Evolutionary conservation across 371 early-diverging fungal genomes (phyloP).

Genomic region (Mucor velutinosus): DNA sequence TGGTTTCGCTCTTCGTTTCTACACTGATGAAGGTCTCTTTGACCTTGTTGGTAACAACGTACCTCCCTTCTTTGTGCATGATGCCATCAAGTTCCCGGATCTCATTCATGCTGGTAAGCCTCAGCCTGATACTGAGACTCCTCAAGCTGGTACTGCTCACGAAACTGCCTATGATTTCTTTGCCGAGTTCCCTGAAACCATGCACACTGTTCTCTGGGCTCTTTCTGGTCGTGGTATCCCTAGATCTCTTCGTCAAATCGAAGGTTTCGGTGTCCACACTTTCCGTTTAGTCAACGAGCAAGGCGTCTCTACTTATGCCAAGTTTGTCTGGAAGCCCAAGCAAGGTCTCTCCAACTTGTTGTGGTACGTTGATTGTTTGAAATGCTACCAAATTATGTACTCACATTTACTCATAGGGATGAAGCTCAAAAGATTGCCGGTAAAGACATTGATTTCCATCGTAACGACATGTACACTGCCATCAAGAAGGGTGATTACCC

Average conservation of each 20-base stretch:
- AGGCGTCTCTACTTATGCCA: constrained; percentile 45
- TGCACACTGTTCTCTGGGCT: constrained; percentile 52
- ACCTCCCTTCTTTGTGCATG: constrained; percentile 55
- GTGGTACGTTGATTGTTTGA: constrained; percentile 18
- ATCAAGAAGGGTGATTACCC: constrained; percentile 56
- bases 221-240: constrained; percentile 52
- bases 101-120: constrained; percentile 55
- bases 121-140: constrained; percentile 50
- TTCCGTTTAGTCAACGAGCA: constrained; percentile 54
- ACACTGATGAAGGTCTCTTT: constrained; percentile 57
- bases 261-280: constrained; percentile 51
- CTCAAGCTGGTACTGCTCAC: constrained; percentile 54
- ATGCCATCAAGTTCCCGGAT: constrained; percentile 55
- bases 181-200: constrained; percentile 44
- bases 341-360: constrained; percentile 46
- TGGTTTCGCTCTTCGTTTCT: constrained; percentile 65
- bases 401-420: constrained; percentile 18
- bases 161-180: constrained; percentile 58
- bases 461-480: constrained; percentile 50
- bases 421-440: constrained; percentile 58
- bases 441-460: constrained; percentile 55
- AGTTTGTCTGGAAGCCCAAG: constrained; percentile 59
- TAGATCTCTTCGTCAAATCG: constrained; percentile 44
- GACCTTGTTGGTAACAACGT: constrained; percentile 46
- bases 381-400: neutral